These are phyloP conservation scores for Pyricularia sp. DNA, from an alignment of 2,329 filamentous ascomycete genomes.

Conservation along the genomic window DNA sequence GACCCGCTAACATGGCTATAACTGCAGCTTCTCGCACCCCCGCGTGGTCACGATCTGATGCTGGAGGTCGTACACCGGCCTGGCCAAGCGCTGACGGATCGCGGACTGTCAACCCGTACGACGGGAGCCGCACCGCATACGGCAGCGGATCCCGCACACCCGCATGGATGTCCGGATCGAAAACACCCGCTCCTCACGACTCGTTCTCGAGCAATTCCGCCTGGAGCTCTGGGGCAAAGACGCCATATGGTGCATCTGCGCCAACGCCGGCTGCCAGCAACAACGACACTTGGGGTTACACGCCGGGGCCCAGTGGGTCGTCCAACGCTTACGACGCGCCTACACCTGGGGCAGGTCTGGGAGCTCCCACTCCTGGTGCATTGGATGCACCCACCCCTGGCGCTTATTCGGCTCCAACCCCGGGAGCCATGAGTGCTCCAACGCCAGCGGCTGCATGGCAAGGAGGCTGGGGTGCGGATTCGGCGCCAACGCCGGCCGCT, in stretches of 20 bases:
- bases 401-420: slow-evolving; percentile 55
- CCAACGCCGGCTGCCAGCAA: slow-evolving; percentile 49
- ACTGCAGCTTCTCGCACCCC: slow-evolving; percentile 50
- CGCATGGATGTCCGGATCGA: slow-evolving; percentile 69
- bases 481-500: slow-evolving; percentile 56
- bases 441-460: slow-evolving; percentile 59
- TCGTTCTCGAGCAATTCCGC: slow-evolving; percentile 59
- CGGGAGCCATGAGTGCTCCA: slow-evolving; percentile 52
- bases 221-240: slow-evolving; percentile 58
- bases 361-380: slow-evolving; percentile 52
- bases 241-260: slow-evolving; percentile 52
- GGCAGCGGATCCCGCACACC: slow-evolving; percentile 57
- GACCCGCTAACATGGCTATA: slow-evolving; percentile 3
- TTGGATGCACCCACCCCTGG: slow-evolving; percentile 65
- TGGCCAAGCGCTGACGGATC: slow-evolving; percentile 54
- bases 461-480: slow-evolving; percentile 49
- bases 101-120: slow-evolving; percentile 60
- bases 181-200: slow-evolving; percentile 54
- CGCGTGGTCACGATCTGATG: slow-evolving; percentile 48
- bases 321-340: slow-evolving; percentile 58
- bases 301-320: slow-evolving; percentile 35
- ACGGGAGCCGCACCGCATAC: slow-evolving; percentile 68
- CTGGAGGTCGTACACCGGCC: slow-evolving; percentile 57
- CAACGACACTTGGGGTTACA: slow-evolving; percentile 52
- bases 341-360: slow-evolving; percentile 49